Conservation (phyloP, 2,329 filamentous ascomycete species). For the Tolypocladium album region DNA sequence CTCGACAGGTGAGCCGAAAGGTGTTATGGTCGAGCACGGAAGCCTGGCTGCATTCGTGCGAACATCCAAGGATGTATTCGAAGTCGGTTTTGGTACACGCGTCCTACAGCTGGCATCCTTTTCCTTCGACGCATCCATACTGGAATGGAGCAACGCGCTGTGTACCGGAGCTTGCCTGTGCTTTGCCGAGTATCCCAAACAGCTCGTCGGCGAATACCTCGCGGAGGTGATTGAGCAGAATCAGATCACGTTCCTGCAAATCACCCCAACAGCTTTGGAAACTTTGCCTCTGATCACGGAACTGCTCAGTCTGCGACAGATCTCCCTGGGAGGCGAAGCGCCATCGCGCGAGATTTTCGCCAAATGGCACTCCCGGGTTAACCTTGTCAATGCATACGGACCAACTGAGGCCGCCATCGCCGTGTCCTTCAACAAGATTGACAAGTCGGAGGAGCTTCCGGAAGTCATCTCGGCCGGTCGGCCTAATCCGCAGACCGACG, state of each 20-base stretch:
- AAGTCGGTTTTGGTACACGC: conserved; percentile 1
- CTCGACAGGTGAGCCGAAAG: conserved; percentile 3
- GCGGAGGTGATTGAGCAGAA: conserved; percentile 4
- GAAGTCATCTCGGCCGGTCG: conserved; percentile 1
- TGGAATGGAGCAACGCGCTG: conserved; percentile 3
- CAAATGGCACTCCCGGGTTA: conserved; percentile 3
- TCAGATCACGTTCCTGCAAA: conserved; percentile 1
- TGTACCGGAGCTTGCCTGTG: conserved; percentile 2
- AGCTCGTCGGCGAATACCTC: conserved; percentile 3
- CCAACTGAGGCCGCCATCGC: conserved; percentile 3
- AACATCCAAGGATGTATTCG: neutral
- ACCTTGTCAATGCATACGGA: conserved; percentile 3
- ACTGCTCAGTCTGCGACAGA: neutral
- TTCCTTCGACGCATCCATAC: conserved; percentile 3
- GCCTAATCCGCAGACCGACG: neutral
- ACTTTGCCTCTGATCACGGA: neutral
- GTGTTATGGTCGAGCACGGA: conserved; percentile 4
- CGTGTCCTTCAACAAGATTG: conserved; percentile 3
- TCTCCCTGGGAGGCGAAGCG: conserved; percentile 2
- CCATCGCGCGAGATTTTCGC: conserved; percentile 3
- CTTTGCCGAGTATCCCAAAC: conserved; percentile 2
- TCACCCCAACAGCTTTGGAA: conserved; percentile 3
- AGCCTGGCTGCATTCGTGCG: conserved; percentile 1
- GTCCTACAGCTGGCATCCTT: conserved; percentile 3
- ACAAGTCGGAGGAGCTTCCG: conserved; percentile 1